Evolutionary conservation across 2,329 filamentous ascomycete genomes (phyloP), one percentile per base, ranked within the genome.

Genomic region (Boeremia lycopersici): DNA sequence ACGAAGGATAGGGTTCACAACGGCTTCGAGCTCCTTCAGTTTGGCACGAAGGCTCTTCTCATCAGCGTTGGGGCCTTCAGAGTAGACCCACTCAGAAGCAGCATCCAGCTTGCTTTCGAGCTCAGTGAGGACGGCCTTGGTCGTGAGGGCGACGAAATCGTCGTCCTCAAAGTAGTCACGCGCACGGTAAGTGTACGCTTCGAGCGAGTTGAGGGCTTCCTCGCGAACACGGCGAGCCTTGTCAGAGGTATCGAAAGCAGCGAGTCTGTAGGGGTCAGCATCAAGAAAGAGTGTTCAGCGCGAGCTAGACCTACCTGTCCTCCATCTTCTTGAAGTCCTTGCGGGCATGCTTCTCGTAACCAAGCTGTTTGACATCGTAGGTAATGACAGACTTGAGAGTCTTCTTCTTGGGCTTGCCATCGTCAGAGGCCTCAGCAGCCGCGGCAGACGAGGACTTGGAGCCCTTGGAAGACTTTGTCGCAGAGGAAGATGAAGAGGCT

Each of bases 191-290:
- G 93, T 96, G 75, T 89, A 98, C 11, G 84, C 88, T 76, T 99
- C 95, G n/a, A 99, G 85, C 61, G 90, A 89, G 77, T 98, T 99
- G 53, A 97, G 80, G 1, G 90, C 86, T 73, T 97, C 93, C 72
- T 97, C 93, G 29, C 93, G 86, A 53, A 86, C 80, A 31, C 86
- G 78, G 45, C 93, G 89, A 26, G 89, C 86, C 63, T 84, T 85
- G 76, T 99, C 95, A 2, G 93, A 96, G 25, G 84, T 81, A 63
- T 96, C 91, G 67, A 99, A 98, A 4, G 91, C 88, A 67, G 86
- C 83, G 38, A 99, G 84, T 39, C 91, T 88, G 63, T 2, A 19
- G 3, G 6, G 39, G 42, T 72, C 54, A 72, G 62, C 31, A 43
- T 36, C 9, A 13, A 35, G 15, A 11, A 53, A 6, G 2, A 7